phyloP scores from a whole-genome alignment of 768 basidiomycete genomes.

The Boletus reticulatus region DNA sequence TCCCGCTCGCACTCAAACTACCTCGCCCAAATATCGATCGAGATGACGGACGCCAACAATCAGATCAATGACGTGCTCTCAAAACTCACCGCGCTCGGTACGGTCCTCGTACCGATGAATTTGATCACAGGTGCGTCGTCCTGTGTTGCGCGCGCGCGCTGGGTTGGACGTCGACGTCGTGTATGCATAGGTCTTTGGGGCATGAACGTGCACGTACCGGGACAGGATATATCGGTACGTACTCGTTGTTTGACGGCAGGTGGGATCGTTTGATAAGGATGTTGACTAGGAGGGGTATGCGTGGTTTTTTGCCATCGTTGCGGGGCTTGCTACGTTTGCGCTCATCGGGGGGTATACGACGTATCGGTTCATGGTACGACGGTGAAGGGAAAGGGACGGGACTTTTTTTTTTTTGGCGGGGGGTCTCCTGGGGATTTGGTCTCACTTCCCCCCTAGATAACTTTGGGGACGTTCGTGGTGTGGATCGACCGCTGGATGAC shows the following conservation, averaged over 20 bases:
- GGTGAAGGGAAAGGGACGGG: slow-evolving; percentile 13
- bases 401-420: too few species aligned
- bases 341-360: slow-evolving; percentile 76
- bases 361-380: slow-evolving; percentile 69
- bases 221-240: slow-evolving; percentile 56
- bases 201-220: slow-evolving; percentile 98
- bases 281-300: slow-evolving; percentile 44
- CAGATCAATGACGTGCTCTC: slow-evolving; percentile 99
- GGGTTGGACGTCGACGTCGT: too few species aligned
- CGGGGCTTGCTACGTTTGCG: slow-evolving; percentile 76
- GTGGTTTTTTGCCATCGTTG: slow-evolving; percentile 92
- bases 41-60: slow-evolving; percentile 99
- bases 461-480: too few species aligned
- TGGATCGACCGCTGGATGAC: too few species aligned
- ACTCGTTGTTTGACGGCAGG: neutral
- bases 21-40: slow-evolving; percentile 98
- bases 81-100: slow-evolving; percentile 96
- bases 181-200: slow-evolving; percentile 72
- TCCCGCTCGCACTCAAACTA: slow-evolving; percentile 99
- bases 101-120: slow-evolving; percentile 96
- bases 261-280: neutral
- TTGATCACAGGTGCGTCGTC: slow-evolving; percentile 74
- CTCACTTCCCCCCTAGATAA: too few species aligned
- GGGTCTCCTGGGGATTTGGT: too few species aligned
- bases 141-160: too few species aligned